Evolutionary conservation across 208 protist species (phyloP), one percentile per base, ranked within the genome.

Genomic region (Trypanosoma platydactyli): DNA sequence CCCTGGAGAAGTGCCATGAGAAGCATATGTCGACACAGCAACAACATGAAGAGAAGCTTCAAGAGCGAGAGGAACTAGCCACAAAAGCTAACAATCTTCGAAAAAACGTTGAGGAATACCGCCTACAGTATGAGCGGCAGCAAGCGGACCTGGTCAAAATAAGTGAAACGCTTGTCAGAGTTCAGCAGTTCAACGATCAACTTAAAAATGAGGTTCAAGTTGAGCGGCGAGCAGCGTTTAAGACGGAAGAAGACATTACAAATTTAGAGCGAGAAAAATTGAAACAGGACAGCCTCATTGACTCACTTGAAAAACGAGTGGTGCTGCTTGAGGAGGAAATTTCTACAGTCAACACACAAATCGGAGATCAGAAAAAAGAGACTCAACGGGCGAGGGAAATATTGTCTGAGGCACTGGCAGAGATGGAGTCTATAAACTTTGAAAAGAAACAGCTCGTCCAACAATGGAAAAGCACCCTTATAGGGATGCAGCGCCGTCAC

Each of bases 371-470:
- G 67, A 64, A 83, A 45, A 73, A 86, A n/a, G 96, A 99, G 69
- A 98, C 93, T 0, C 69, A 89, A 51, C 51, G 75, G 4, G 96
- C 96, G 0, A 69, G 75, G 11, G 83, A 95, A 55, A 98, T 94
- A 22, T 80, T 99, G 13, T 76, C 86, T 0, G 96, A 98, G 53
- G 97, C 97, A 1, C 73, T 84, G 42, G 75, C 80, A 5, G 96
- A 99, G 73, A 98, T 98, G 88, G 95, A 98, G 61, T 84, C 84
- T 13, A 95, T 98, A 41, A 85, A 94, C 40, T 92, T 97, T 73
- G 94, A 98, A 58, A 98, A 98, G 72, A 97, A 98, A 79, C 90
- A 97, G 61, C 82, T 98, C 13, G 75, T 98, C 3, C 87, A 97
- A 75, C 91, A 98, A 70, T 98, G 94, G 94, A 91, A 94, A 59